These are phyloP conservation scores for Bipolaris gigantea DNA, from an alignment of 2,329 filamentous ascomycete genomes.

Conservation along the genomic window DNA sequence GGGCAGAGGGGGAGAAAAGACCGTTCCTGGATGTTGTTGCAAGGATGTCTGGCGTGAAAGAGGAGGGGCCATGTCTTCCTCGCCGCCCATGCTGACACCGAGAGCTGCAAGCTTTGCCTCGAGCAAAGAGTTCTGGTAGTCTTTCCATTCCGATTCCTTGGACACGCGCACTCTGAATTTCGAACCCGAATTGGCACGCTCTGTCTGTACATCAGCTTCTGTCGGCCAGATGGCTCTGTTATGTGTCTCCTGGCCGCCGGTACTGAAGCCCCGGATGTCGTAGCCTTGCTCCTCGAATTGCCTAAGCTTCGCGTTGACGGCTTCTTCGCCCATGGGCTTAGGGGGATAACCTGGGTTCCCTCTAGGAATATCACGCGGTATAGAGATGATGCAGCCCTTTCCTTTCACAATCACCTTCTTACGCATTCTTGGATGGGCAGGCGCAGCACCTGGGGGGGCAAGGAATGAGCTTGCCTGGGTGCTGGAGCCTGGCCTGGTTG, in stretches of 20 bases:
- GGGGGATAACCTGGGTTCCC: conserved; percentile 47
- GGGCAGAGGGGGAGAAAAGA: conserved; percentile 82
- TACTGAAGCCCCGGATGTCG: conserved; percentile 67
- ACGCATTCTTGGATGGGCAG: conserved; percentile 39
- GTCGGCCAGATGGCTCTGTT: conserved; percentile 71
- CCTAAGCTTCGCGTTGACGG: conserved; percentile 64
- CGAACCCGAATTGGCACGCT: conserved; percentile 54
- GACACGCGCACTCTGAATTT: conserved; percentile 67
- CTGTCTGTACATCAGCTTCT: conserved; percentile 59
- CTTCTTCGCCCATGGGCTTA: conserved; percentile 51
- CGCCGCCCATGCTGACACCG: conserved; percentile 79
- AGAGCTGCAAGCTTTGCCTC: conserved; percentile 92
- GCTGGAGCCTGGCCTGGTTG: conserved; percentile 8
- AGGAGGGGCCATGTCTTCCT: conserved; percentile 62
- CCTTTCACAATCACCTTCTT: conserved; percentile 52
- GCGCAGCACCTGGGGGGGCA: conserved; percentile 21
- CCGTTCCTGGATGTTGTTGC: conserved; percentile 71
- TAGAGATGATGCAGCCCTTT: conserved; percentile 50
- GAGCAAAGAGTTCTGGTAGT: conserved; percentile 78
- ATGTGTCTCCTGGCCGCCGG: conserved; percentile 49
- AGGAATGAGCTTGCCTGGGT: conserved; percentile 17
- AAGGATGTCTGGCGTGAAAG: conserved; percentile 73
- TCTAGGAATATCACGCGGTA: conserved; percentile 48
- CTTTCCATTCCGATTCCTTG: conserved; percentile 72
- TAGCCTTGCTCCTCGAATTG: conserved; percentile 73